Evolutionary conservation across 305 asterid species (phyloP).

Genomic region (Fraxinus latifolia): DNA sequence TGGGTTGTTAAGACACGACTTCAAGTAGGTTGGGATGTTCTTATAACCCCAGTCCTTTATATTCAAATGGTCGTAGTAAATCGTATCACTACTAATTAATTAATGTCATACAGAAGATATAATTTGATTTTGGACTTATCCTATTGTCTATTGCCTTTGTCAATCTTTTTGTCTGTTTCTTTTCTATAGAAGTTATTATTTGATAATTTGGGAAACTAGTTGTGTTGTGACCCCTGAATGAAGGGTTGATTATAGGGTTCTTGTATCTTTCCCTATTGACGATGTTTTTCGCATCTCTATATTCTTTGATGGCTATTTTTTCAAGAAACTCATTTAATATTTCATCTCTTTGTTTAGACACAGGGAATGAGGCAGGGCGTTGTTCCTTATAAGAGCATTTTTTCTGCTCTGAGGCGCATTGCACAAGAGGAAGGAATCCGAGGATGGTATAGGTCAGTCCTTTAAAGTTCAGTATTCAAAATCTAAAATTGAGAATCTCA

Average conservation of each 20-base stretch:
- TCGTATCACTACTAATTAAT: not conserved
- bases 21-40: conserved; percentile 60
- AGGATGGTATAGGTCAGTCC: conserved; percentile 94
- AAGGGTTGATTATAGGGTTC: not conserved
- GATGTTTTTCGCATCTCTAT: not conserved
- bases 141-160: not conserved
- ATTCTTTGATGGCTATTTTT: conserved; percentile 2
- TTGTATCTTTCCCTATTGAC: not conserved
- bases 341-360: conserved; percentile 50
- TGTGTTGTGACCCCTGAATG: not conserved
- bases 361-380: conserved; percentile 93
- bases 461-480: conserved; percentile 11
- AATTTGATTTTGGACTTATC: not conserved
- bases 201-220: not conserved
- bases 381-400: conserved; percentile 72
- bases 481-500: not conserved
- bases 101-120: not conserved
- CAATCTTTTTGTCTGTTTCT: not conserved
- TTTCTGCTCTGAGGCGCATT: conserved; percentile 85
- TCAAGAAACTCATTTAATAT: conserved; percentile 22
- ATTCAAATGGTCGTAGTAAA: not conserved
- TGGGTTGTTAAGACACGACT: conserved; percentile 97
- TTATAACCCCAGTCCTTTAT: not conserved
- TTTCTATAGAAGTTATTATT: not conserved
- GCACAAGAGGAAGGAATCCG: conserved; percentile 85